Base-by-base conservation (phyloP, 2,329 filamentous ascomycete genomes). In the Sclerotinia borealis region DNA sequence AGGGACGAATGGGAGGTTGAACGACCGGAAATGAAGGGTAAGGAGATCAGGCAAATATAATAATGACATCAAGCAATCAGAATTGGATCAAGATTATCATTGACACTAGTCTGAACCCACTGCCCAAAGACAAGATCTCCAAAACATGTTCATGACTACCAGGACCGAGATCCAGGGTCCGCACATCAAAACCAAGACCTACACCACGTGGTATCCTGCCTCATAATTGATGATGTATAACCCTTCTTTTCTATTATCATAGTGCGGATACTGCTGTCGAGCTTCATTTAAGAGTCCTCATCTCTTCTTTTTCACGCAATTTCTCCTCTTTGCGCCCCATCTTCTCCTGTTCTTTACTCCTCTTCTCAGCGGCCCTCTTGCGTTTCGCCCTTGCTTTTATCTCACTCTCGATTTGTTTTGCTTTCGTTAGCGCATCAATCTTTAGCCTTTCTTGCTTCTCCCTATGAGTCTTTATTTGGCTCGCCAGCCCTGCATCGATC, bases 1-100 rank as follows among this genome's bases (percentile, higher is more conserved):
- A 81, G 95, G 64, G 95, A 99, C 71, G 95, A 99, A 76, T 92
- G 92, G 88, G 95, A 99, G 76, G 84, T 91, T 6, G 92, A 97
- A 73, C 80, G 93, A 68, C 95, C 95, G 0, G 93, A 96, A 71
- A 89, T 95, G 83, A 87, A 85, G 65, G 95, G 92, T 56, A 93
- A 93, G 77, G 91, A 96, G 68, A 88, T 93, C 59, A 51, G 68
- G 34, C 73, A 75, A 56, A 72, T 75, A 69, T 75, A 63, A 71
- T 43, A 34, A 25, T 36, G 50, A 52, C 17, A 63, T 59, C 19
- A 47, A 59, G 43, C 7, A 49, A 62, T 48, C 15, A 52, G 54
- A 59, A 59, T 27, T 15, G 11, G 19, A 19, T 41, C 9, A 2
- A 4, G 19, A 43, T 25, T 25, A 37, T 55, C 17, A 55, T 55